phyloP scores from a whole-genome alignment of 2,329 filamentous ascomycete genomes.

The Penicillium hordei region DNA sequence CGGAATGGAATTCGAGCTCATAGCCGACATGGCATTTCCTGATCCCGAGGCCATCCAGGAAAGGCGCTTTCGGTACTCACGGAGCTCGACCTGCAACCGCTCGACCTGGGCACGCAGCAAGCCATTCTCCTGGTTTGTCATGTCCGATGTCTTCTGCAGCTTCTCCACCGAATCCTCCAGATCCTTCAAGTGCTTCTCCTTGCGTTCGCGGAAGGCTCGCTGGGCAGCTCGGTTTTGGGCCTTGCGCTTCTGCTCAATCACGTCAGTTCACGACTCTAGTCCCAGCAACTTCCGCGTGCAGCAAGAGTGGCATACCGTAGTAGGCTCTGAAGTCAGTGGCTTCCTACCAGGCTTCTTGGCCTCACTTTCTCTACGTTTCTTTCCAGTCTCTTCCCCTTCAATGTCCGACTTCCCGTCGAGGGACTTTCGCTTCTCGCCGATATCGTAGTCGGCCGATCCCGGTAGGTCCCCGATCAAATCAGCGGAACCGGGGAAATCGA shows the following conservation, averaged over 20 bases:
- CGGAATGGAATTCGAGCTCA: conserved; percentile 49
- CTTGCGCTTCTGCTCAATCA: conserved; percentile 57
- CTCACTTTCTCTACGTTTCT: conserved; percentile 72
- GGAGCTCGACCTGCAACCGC: conserved; percentile 77
- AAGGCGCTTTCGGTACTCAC: conserved; percentile 86
- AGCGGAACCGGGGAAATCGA: conserved; percentile 62
- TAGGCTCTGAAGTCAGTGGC: conserved; percentile 91
- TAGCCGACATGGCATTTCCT: conserved; percentile 48
- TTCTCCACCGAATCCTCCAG: conserved; percentile 59
- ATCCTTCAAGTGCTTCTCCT: conserved; percentile 70
- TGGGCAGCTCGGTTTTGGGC: conserved; percentile 93
- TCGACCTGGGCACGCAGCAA: conserved; percentile 84
- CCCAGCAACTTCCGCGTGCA: background rate
- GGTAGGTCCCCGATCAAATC: conserved; percentile 77
- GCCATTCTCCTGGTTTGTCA: conserved; percentile 80
- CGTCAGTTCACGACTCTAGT: conserved; percentile 22
- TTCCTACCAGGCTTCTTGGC: conserved; percentile 97
- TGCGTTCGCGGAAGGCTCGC: conserved; percentile 88
- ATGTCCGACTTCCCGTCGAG: conserved; percentile 58
- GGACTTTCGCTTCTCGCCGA: conserved; percentile 62
- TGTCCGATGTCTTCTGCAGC: conserved; percentile 77
- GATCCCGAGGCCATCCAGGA: conserved; percentile 58
- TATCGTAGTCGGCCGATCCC: conserved; percentile 49
- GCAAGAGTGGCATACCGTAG: conserved; percentile 66
- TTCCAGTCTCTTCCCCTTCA: conserved; percentile 62